Evolutionary conservation across 2,329 filamentous ascomycete genomes (phyloP).

Genomic region (Alternaria rosae): DNA sequence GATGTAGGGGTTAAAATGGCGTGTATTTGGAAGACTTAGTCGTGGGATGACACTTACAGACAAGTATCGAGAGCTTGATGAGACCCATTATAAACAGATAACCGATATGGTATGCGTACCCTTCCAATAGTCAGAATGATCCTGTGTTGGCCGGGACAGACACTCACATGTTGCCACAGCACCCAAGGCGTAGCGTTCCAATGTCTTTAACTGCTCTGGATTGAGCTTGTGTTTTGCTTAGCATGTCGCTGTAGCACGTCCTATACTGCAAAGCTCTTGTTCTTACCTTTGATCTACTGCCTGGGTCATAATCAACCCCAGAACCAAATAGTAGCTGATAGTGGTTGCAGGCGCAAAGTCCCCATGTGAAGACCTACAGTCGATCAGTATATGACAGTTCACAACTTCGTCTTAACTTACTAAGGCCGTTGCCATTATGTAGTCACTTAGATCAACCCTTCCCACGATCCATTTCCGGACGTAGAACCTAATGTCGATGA

Average conservation of each 20-base stretch:
- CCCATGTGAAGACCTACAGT: conserved; percentile 36
- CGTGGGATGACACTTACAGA: conserved; percentile 3
- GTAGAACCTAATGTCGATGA: conserved; percentile 27
- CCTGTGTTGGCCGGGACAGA: neutral
- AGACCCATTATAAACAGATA: conserved; percentile 32
- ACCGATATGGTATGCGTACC: conserved; percentile 37
- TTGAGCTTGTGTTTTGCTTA: neutral
- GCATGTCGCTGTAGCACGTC: neutral
- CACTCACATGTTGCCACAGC: conserved; percentile 23
- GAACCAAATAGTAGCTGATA: conserved; percentile 37
- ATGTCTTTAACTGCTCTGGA: neutral
- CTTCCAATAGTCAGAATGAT: neutral
- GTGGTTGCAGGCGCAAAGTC: conserved; percentile 35
- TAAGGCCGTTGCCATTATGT: conserved; percentile 29
- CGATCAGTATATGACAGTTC: neutral
- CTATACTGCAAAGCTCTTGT: neutral
- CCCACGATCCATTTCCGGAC: conserved; percentile 36
- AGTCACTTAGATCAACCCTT: conserved; percentile 34
- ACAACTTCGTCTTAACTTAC: conserved; percentile 10
- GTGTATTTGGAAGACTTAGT: neutral
- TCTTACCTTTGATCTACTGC: neutral
- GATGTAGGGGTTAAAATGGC: neutral
- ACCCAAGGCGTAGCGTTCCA: conserved; percentile 4
- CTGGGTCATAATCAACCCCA: conserved; percentile 15
- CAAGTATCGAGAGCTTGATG: conserved; percentile 37